A percentile compares a stretch with the other conserved stretches of the same genome.
phyloP scores from a whole-genome alignment of 495 filamentous ascomycete genomes.

The Copromyces sp. region DNA sequence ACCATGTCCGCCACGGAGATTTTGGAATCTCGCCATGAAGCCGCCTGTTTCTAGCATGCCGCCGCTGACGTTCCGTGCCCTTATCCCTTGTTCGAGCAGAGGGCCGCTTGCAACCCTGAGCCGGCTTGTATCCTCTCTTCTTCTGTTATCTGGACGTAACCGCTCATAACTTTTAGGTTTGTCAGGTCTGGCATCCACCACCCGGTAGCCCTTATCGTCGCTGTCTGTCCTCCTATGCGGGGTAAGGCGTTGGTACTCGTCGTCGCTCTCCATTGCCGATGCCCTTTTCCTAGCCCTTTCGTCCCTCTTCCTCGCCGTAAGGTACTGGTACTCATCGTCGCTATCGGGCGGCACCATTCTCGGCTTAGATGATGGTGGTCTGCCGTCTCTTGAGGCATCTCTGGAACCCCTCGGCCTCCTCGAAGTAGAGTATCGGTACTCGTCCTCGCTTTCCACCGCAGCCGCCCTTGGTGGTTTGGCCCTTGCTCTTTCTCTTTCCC shows the following conservation, averaged over 20 bases:
- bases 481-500: neutral
- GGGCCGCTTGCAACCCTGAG: neutral
- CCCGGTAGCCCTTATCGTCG: neutral
- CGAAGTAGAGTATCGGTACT: conserved; percentile 11
- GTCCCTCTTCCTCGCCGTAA: neutral
- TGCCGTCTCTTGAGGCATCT: neutral
- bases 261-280: conserved; percentile 9
- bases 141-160: neutral
- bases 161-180: neutral
- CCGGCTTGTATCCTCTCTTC: neutral
- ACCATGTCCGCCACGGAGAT: neutral
- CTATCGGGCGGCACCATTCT: conserved; percentile 14
- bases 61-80: neutral
- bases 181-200: neutral
- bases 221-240: conserved; percentile 1
- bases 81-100: neutral
- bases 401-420: neutral
- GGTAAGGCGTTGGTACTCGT: conserved; percentile 15
- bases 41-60: neutral
- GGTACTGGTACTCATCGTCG: conserved; percentile 18
- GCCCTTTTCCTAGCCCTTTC: neutral
- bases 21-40: neutral
- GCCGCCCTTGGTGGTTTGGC: neutral
- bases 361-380: conserved; percentile 5
- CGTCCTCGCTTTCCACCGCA: conserved; percentile 14